A percentile compares a stretch with the other conserved stretches of the same genome.
Conservation (phyloP, 2,329 filamentous ascomycete genomes). For the Pseudogymnoascus sp. region DNA sequence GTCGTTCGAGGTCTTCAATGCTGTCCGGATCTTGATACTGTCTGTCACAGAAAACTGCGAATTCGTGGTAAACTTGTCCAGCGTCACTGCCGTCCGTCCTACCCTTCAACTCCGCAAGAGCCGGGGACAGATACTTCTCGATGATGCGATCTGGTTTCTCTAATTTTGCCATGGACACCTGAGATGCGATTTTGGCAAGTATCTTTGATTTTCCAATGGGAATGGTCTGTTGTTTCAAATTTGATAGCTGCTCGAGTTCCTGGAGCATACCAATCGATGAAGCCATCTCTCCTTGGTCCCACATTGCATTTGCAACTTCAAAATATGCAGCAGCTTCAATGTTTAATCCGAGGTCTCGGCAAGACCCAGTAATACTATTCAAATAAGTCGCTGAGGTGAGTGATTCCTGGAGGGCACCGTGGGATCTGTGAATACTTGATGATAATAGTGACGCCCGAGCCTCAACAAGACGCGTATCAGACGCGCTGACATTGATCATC, state of each 20-base stretch:
- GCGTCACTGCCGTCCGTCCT: conserved; percentile 62
- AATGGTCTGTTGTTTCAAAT: conserved; percentile 61
- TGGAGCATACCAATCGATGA: conserved; percentile 86
- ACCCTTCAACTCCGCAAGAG: conserved; percentile 71
- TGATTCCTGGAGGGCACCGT: conserved; percentile 77
- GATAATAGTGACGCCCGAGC: conserved; percentile 69
- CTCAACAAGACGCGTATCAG: conserved; percentile 62
- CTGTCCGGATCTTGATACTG: conserved; percentile 83
- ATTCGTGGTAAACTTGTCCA: conserved; percentile 86
- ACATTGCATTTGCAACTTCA: conserved; percentile 82
- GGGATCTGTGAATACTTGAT: conserved; percentile 67
- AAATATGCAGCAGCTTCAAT: conserved; percentile 71
- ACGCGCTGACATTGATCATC: conserved; percentile 51
- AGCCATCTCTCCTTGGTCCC: conserved; percentile 87
- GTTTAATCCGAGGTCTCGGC: conserved; percentile 61
- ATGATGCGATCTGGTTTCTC: conserved; percentile 90
- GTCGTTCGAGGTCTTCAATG: conserved; percentile 73
- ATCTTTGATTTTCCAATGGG: conserved; percentile 67
- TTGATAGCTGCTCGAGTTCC: conserved; percentile 53
- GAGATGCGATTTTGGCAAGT: conserved; percentile 78
- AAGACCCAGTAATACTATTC: conserved; percentile 65
- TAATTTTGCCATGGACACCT: conserved; percentile 79
- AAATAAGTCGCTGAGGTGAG: conserved; percentile 77
- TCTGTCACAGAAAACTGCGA: conserved; percentile 89
- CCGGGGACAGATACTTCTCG: conserved; percentile 73